Base-by-base conservation (phyloP, 148 eudicot genomes). In the Silene latifolia region DNA sequence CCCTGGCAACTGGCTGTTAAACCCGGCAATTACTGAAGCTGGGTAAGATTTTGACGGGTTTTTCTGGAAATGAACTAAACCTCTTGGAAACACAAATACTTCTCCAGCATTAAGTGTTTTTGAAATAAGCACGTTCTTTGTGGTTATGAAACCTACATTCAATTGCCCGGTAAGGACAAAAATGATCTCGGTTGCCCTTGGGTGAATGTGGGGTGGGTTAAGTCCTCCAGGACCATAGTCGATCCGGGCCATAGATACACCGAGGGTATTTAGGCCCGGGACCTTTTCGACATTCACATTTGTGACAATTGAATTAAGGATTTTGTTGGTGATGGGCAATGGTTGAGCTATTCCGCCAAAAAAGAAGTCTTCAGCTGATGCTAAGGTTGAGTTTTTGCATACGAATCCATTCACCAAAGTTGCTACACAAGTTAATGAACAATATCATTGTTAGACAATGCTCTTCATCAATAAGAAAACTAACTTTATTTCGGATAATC, bases 171-270 rank as follows among this genome's bases (percentile, higher is more conserved):
- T 63, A 3, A 81, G 69, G 25, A 83, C 83, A 65, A 77, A 83
- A 0, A 80, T 63, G 69, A 83, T 80, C 76, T 83, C 83, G 19
- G 86, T 80, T 54, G 86, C 86, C 15, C 86, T 81, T 79, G 86
- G 86, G 79, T 83, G 86, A 62, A 79, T 78, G 71, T 83, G 86
- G 9, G 86, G 86, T 1, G 86, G 83, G 79, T 83, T 83, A 17
- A 83, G 79, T 0, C 86, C 86, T 3, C 77, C 79, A 0, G 83
- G 86, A 14, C 79, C 86, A 17, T 48, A 83, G 74, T 83, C 86
- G 53, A 83, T 83, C 3, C 86, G 77, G 11, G 79, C 74, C 86
- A 83, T 80, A 67, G 86, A 83, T 17, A 77, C 79, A 18, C 81
- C 83, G 19, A 80, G 81, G 5, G 86, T 83, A 81, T 77, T 83